phyloP scores from a whole-genome alignment of 1,284 basidiomycete genomes.

The Heterobasidion occidentale region DNA sequence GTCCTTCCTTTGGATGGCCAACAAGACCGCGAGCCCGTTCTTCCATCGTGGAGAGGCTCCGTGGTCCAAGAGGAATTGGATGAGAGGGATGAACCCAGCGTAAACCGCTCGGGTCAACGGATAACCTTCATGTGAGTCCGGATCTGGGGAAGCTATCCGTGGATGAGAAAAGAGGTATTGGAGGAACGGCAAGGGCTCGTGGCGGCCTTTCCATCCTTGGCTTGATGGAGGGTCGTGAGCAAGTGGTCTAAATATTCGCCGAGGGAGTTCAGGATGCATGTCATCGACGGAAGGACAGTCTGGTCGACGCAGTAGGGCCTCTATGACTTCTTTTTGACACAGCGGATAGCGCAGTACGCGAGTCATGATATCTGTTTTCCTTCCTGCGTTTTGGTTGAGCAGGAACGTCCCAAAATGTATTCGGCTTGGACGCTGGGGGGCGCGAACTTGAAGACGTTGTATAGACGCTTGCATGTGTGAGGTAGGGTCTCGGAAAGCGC shows the following conservation, averaged over 20 bases:
- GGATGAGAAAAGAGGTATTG: slow-evolving; percentile 41
- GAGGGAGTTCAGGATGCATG: slow-evolving; percentile 39
- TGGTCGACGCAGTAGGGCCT: slow-evolving; percentile 32
- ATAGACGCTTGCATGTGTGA: slow-evolving; percentile 40
- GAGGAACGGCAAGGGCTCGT: slow-evolving; percentile 57
- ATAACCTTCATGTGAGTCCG: slow-evolving; percentile 69
- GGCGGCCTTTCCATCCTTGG: slow-evolving; percentile 30
- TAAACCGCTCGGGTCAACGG: slow-evolving; percentile 71
- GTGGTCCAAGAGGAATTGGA: slow-evolving; percentile 60
- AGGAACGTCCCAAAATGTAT: slow-evolving; percentile 42
- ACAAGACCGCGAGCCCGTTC: slow-evolving; percentile 53
- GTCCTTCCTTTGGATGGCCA: slow-evolving; percentile 69
- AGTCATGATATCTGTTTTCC: slow-evolving; percentile 28
- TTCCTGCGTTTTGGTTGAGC: slow-evolving; percentile 5
- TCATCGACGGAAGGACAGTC: slow-evolving; percentile 6
- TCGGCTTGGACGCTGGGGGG: slow-evolving; percentile 47
- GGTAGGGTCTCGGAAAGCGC: slow-evolving; percentile 57
- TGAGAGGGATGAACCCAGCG: slow-evolving; percentile 51
- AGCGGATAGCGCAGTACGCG: slow-evolving; percentile 56
- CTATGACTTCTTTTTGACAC: slow-evolving; percentile 50
- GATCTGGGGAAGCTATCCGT: slow-evolving; percentile 31
- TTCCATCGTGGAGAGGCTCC: slow-evolving; percentile 64
- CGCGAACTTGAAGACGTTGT: slow-evolving; percentile 43
- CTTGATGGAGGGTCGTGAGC: slow-evolving; percentile 16
- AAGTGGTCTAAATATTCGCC: slow-evolving; percentile 52